A percentile compares a stretch with the other conserved stretches of the same genome.
Conservation (phyloP, 768 basidiomycete genomes). For the Lactarius hengduanensis region DNA sequence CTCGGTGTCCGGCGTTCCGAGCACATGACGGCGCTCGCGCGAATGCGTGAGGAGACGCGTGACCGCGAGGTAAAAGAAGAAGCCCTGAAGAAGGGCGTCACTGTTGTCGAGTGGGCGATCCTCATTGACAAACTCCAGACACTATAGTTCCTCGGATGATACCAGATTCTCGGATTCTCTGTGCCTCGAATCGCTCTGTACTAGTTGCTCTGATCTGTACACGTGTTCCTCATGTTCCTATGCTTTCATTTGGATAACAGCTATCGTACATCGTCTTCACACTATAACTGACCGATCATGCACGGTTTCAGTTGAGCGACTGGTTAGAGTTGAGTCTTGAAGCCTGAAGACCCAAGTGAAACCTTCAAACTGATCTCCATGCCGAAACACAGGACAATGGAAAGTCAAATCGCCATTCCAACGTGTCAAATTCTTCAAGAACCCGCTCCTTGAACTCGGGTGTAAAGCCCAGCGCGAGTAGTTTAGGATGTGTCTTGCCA, state of each 20-base stretch:
- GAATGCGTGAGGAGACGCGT: slow-evolving; percentile 62
- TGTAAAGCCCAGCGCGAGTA: slow-evolving; percentile 8
- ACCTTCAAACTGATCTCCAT: slow-evolving; percentile 7
- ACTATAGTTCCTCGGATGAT: slow-evolving; percentile 29
- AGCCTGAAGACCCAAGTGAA: background rate
- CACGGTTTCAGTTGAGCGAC: background rate
- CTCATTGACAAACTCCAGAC: slow-evolving; percentile 61
- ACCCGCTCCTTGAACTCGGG: slow-evolving; percentile 11
- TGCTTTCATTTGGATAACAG: slow-evolving; percentile 2
- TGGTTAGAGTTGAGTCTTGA: background rate
- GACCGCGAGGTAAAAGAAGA: slow-evolving; percentile 70
- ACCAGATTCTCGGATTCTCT: slow-evolving; percentile 6
- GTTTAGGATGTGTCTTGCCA: background rate
- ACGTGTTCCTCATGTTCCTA: background rate
- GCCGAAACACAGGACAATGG: slow-evolving; percentile 15
- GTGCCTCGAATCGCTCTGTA: background rate
- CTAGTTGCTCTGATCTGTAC: slow-evolving; percentile 2
- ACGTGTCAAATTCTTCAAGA: slow-evolving; percentile 1
- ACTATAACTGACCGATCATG: background rate
- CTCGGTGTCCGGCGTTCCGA: slow-evolving; percentile 60
- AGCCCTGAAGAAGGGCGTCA: slow-evolving; percentile 64
- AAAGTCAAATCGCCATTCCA: slow-evolving; percentile 8
- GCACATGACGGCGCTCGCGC: slow-evolving; percentile 60
- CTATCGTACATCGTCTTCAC: background rate
- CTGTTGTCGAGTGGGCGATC: slow-evolving; percentile 78